A percentile compares a stretch with the other conserved stretches of the same genome.
Conservation (phyloP, 441 rosid species). For the Daphne laureola region DNA sequence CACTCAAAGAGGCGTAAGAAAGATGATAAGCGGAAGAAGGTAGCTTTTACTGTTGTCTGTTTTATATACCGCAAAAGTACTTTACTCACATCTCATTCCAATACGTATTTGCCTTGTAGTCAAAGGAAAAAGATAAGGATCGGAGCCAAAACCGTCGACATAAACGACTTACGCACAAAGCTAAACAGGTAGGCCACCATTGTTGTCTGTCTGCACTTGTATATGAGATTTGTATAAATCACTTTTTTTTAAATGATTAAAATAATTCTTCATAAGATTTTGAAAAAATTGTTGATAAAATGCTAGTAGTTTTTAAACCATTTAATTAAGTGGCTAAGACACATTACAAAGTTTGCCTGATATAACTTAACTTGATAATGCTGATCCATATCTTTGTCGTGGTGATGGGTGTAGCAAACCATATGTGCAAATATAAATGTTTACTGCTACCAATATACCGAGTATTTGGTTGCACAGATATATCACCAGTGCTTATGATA, state of each 20-base stretch:
- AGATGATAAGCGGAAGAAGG: conserved; percentile 74
- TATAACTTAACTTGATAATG: too few relatives aligned
- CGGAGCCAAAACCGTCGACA: conserved; percentile 60
- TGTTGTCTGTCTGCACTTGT: background rate
- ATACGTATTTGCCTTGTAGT: conserved; percentile 26
- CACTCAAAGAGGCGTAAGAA: conserved; percentile 63
- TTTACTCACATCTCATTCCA: conserved; percentile 11
- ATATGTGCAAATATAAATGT: too few relatives aligned
- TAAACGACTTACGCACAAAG: conserved; percentile 62
- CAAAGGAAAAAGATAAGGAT: conserved; percentile 77
- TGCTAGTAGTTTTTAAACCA: too few relatives aligned
- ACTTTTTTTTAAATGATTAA: too few relatives aligned
- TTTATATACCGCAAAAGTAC: background rate
- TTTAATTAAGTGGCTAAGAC: too few relatives aligned
- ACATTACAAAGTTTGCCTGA: too few relatives aligned
- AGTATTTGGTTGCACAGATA: background rate
- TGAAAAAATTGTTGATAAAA: too few relatives aligned
- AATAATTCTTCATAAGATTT: too few relatives aligned
- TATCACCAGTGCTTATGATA: conserved; percentile 37
- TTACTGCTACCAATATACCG: too few relatives aligned
- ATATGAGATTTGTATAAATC: too few relatives aligned
- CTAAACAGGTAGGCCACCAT: conserved; percentile 54
- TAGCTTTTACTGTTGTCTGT: conserved; percentile 12
- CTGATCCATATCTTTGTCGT: too few relatives aligned
- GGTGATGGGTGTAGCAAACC: too few relatives aligned